These are phyloP conservation scores for Zygosaccharomyces sapae DNA, from an alignment of 1,139 yeast species.

Conservation along the genomic window DNA sequence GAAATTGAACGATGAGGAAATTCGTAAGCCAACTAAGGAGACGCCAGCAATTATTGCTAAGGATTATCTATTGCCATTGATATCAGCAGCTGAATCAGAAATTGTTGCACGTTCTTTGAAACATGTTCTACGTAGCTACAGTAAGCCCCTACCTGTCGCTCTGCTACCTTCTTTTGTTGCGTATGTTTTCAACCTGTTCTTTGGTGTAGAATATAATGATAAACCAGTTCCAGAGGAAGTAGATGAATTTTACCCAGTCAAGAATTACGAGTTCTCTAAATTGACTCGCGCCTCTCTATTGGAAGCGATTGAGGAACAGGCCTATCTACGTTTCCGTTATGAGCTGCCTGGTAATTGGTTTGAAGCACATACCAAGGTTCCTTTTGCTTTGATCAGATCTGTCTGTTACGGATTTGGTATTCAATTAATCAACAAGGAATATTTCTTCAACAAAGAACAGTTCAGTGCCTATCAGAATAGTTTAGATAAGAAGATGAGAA, in stretches of 20 bases:
- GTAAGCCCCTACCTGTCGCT: slow-evolving; percentile 49
- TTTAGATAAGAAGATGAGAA: slow-evolving; percentile 40
- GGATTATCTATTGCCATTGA: slow-evolving; percentile 44
- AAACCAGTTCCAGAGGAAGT: slow-evolving; percentile 43
- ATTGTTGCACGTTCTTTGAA: slow-evolving; percentile 76
- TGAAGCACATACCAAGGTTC: slow-evolving; percentile 34
- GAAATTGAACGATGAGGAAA: slow-evolving; percentile 38
- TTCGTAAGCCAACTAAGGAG: slow-evolving; percentile 37
- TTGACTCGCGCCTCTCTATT: slow-evolving; percentile 46
- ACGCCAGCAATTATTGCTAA: slow-evolving; percentile 30
- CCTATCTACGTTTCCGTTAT: slow-evolving; percentile 58
- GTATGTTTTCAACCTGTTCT: slow-evolving; percentile 69
- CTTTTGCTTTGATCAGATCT: slow-evolving; percentile 59
- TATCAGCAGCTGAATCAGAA: slow-evolving; percentile 56
- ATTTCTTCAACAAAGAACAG: slow-evolving; percentile 42
- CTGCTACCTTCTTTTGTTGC: slow-evolving; percentile 58
- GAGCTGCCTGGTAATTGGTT: slow-evolving; percentile 50
- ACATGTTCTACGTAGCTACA: slow-evolving; percentile 58
- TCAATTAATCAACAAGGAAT: slow-evolving; percentile 59
- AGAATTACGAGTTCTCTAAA: slow-evolving; percentile 44
- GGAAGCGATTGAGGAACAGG: slow-evolving; percentile 48
- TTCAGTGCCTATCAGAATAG: slow-evolving; percentile 41
- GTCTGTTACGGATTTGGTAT: slow-evolving; percentile 77
- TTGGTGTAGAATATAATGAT: slow-evolving; percentile 48
- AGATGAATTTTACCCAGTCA: slow-evolving; percentile 45